Evolutionary conservation across 345 rosid species (phyloP), one percentile per base, ranked within the genome.

Genomic region (Hibiscus trionum): DNA sequence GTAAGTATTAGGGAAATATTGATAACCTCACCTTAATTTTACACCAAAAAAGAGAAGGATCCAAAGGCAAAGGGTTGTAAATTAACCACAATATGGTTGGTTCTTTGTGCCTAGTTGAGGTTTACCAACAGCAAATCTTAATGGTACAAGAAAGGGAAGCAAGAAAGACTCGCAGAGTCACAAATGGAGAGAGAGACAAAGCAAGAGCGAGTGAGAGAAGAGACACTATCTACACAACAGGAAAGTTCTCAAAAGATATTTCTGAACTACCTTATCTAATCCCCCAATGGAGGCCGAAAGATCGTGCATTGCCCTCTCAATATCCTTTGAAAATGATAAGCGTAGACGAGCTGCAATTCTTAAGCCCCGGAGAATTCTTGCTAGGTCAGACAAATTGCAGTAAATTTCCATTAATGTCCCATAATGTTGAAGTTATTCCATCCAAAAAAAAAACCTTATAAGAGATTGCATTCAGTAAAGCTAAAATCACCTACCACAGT

Each of bases 291-390:
- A 83, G 17, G 96, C 77, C 31, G 87, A 82, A 77, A 85, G 84
- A 26, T 88, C 73, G 61, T 46, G 77, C 37, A 95, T 87, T 61
- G 99, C 97, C 75, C 73, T 70, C 80, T 85, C 84, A 75, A 81
- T 79, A 53, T 92, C 98, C 84, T 77, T 80, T 65, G 93, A 82
- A 56, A 95, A 68, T 60, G 88, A 83, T 67, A 92, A 81, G 72
- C 90, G 83, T 71, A 95, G 73, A 67, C 98, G 98, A 72, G 96
- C 97, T 1, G 97, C 96, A 74, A 95, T 84, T 78, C 99, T 89
- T 80, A 92, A 73, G 59, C 96, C 98, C 71, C 97, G 88, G 76
- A 95, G 88, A 55, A 95, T 86, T 84, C 97, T 92, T 68, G 96
- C 99, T 95, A 86, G 78, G 85, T 27, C 55, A 56, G 70, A 55